Evolutionary conservation across 108 stramenopile genomes (phyloP), one percentile per base, ranked within the genome.

Genomic region (Pseudonitzschia multistriata): DNA sequence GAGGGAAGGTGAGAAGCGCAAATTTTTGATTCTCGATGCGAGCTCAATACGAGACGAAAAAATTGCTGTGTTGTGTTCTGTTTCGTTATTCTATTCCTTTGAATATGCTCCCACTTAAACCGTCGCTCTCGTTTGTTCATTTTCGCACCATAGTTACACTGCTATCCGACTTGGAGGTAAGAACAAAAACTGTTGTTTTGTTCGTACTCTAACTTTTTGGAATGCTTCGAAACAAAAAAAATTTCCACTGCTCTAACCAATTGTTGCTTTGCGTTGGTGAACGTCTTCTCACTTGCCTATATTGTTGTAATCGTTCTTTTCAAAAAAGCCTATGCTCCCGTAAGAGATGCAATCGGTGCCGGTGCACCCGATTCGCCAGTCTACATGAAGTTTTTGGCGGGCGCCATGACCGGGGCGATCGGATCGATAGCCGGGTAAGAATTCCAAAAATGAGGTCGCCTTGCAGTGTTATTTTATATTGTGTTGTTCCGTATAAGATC

Each of bases 361-460:
- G 79, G 76, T 54, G 50, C 49, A 28, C 73, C 73, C 17, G 68
- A 89, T 62, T 71, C 88, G 5, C 84, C 85, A 24, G 82, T 87
- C 42, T 79, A 82, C 72, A 65, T 90, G 69, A 91, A 91, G 63
- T 93, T 93, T 70, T 49, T 83, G 17, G 91, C 91, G 0, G 91
- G 91, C 35, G 86, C 88, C 55, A 36, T 88, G 39, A 86, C 89
- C 29, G 92, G 92, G 45, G 87, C 84, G 28, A 74, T 90, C 24
- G 89, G 92, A 7, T 87, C 89, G 24, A 71, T 90, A 40, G 79
- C 86, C 29, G 92, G 73, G 56, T 34, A 62, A 56, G 56, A 7
- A 27, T 1, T 19, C 77, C 11, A 86, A 1, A 55, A 55, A 2
- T 15, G 47, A 48, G 47, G 17, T n/a, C n/a, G n/a, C n/a, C n/a